These are phyloP conservation scores for Clarireedia sp. DNA, from an alignment of 2,329 filamentous ascomycete genomes.

Conservation along the genomic window DNA sequence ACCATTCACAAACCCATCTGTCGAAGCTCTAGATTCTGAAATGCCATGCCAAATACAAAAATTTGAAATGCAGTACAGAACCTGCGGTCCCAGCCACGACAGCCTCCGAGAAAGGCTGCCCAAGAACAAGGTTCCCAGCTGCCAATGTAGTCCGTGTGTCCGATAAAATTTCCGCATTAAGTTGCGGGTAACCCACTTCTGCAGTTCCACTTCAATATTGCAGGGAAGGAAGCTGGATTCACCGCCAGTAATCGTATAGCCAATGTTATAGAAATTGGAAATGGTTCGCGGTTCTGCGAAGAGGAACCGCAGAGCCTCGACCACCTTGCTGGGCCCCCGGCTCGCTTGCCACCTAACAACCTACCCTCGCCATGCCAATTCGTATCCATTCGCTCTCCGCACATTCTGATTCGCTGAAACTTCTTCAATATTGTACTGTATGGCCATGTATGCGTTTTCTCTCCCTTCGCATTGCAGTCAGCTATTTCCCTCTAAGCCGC, in stretches of 20 bases:
- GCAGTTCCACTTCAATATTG: neutral
- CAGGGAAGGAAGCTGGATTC: neutral
- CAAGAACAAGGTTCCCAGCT: neutral
- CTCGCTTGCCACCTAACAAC: neutral
- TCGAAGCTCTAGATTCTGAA: neutral
- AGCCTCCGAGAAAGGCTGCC: neutral
- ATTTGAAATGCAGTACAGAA: neutral
- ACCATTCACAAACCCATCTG: neutral
- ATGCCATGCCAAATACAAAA: neutral
- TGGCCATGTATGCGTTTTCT: neutral
- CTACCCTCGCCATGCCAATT: neutral
- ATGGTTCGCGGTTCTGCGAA: neutral
- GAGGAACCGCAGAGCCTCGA: neutral
- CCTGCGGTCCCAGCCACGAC: neutral
- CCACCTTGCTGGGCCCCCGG: neutral
- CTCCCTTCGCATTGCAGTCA: neutral
- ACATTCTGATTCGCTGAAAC: neutral
- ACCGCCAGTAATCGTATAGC: neutral
- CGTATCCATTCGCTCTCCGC: too few relatives aligned
- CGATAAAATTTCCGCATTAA: neutral
- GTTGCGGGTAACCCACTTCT: neutral
- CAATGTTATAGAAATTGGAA: neutral
- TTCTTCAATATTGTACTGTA: neutral
- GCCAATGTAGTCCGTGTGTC: neutral
- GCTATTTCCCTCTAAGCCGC: too few relatives aligned